Base-by-base conservation (phyloP, 2,329 filamentous ascomycete genomes). In the Hypoxylon sp. region DNA sequence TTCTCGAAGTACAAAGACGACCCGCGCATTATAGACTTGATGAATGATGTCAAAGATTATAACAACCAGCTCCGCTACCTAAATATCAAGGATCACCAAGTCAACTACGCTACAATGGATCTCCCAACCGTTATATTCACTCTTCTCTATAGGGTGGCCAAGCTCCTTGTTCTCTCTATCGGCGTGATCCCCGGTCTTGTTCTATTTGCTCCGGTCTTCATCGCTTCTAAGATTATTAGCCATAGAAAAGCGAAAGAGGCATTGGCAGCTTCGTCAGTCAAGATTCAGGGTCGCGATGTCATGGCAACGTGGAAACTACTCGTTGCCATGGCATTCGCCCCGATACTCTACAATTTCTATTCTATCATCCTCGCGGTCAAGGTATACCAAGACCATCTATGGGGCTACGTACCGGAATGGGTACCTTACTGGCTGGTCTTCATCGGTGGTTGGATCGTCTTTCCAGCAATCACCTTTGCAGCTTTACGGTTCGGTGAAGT, bases 291-390 rank as follows among this genome's bases (percentile, higher is more conserved):
- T 22, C 89, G 91, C 66, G 94, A 97, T 79, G 94, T 97, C 59
- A 94, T 97, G 85, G 93, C 94, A 0, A 97, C 94, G 0, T 97
- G 94, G 94, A 97, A 97, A 80, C 88, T 97, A 17, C 86, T 97
- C 35, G 93, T 97, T n/a, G 91, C 94, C 8, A 86, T 97, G 78
- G 93, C 92, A 0, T 88, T 97, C 65, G 92, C 94, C 0, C 94
- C 94, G 0, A 86, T 92, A 14, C 85, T 97, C 3, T 97, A 97
- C 81, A 90, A 93, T 73, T 87, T 92, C 67, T 97, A 97, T 82
- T 94, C 91, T 22, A 85, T 89, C 64, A 78, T 93, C 19, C 86
- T 96, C 33, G 90, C 92, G 0, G 87, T 89, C 78, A 94, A 91
- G 88, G 91, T 93, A 5, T 93, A 92, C 80, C 86, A 89, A 71